Evolutionary conservation across 2,329 filamentous ascomycete genomes (phyloP).

Genomic region (Colletotrichum melonis): DNA sequence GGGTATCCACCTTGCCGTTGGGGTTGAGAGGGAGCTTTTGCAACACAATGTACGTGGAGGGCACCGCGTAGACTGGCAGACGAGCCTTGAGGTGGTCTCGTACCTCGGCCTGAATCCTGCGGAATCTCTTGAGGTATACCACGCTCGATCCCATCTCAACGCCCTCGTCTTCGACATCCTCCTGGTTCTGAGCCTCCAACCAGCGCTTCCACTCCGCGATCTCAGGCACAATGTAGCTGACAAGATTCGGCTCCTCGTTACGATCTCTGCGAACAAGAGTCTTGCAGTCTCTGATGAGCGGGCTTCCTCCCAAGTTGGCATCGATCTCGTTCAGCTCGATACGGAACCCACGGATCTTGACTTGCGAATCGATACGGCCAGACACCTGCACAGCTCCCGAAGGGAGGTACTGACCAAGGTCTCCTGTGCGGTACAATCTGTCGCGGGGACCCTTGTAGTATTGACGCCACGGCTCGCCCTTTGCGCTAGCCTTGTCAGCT

Average conservation of each 20-base stretch:
- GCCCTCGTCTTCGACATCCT: slow-evolving; percentile 67
- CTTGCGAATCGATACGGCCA: slow-evolving; percentile 86
- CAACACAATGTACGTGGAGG: slow-evolving; percentile 47
- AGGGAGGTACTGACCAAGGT: slow-evolving; percentile 80
- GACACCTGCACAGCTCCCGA: slow-evolving; percentile 78
- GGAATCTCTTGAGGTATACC: slow-evolving; percentile 58
- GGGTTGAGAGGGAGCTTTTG: slow-evolving; percentile 76
- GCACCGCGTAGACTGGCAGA: slow-evolving; percentile 68
- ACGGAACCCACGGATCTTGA: slow-evolving; percentile 96
- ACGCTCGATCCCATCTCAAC: slow-evolving; percentile 54
- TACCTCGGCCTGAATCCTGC: slow-evolving; percentile 60
- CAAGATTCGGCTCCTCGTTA: slow-evolving; percentile 85
- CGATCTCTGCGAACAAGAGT: slow-evolving; percentile 87
- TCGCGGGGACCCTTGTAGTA: slow-evolving; percentile 87
- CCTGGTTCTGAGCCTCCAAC: slow-evolving; percentile 65
- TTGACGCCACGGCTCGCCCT: slow-evolving; percentile 77
- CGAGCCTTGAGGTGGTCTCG: slow-evolving; percentile 77
- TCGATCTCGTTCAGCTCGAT: slow-evolving; percentile 97
- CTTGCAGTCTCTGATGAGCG: slow-evolving; percentile 83
- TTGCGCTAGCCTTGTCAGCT: slow-evolving; percentile 64
- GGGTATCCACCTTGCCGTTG: slow-evolving; percentile 84
- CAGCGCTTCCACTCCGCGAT: slow-evolving; percentile 77
- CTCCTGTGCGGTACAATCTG: slow-evolving; percentile 87
- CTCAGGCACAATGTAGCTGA: slow-evolving; percentile 89
- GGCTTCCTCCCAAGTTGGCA: slow-evolving; percentile 79